Conservation (phyloP, 2,329 filamentous ascomycete genomes). For the Colletotrichum chlorophyti region DNA sequence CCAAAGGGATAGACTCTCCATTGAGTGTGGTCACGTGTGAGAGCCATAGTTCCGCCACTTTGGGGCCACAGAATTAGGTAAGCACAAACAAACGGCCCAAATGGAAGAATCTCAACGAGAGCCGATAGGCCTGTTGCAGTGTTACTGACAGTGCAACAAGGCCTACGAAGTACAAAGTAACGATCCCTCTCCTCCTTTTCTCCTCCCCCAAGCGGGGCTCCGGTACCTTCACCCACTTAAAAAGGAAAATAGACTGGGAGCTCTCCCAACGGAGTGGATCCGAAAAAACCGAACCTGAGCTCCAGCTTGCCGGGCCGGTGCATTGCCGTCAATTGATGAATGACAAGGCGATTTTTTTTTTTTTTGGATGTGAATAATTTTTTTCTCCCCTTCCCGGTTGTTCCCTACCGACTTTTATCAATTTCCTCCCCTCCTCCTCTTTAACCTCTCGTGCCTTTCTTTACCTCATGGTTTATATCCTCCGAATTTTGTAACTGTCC, state of each 20-base stretch:
- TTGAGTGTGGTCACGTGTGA: not conserved
- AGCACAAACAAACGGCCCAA: not conserved
- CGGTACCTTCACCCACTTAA: too few species aligned
- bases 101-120: not conserved
- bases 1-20: not conserved
- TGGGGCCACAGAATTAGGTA: conserved; percentile 1
- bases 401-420: not conserved
- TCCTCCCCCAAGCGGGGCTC: too few species aligned
- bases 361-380: conserved; percentile 10
- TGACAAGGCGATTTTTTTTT: conserved; percentile 23
- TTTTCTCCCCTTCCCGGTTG: conserved; percentile 10
- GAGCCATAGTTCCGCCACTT: not conserved
- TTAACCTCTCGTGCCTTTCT: not conserved
- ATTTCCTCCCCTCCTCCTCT: not conserved
- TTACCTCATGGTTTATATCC: too few species aligned
- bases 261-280: conserved; percentile 15
- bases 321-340: conserved; percentile 29
- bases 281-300: conserved; percentile 22
- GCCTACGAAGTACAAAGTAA: too few species aligned
- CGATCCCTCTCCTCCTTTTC: too few species aligned
- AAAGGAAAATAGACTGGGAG: too few species aligned
- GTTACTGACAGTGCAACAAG: too few species aligned
- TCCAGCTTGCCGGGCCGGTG: conserved; percentile 26
- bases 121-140: conserved; percentile 5
- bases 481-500: not conserved